Evolutionary conservation across 2,329 filamentous ascomycete genomes (phyloP), one percentile per base, ranked within the genome.

Genomic region (Alternaria consortialis): DNA sequence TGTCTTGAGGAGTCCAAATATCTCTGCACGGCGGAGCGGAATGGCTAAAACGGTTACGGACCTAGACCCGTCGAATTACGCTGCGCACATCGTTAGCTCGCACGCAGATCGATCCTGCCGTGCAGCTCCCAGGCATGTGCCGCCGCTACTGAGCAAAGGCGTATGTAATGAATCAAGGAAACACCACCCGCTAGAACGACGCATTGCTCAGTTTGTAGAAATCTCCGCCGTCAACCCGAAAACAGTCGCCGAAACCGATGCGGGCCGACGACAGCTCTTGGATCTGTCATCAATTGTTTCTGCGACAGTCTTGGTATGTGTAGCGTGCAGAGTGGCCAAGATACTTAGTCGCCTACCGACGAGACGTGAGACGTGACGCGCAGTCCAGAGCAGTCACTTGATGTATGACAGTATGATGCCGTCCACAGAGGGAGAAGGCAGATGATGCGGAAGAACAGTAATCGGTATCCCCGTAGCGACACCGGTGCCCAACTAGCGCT

Each of bases 21-120:
- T 15, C 37, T 36, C 13, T 36, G 7, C 46, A 37, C 20, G 46
- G 20, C 46, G 20, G 31, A 50, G 39, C 46, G 23, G 31, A 37
- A 36, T 15, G 31, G 20, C 46, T 13, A n/a, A 37, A 50, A 37
- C 20, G 8, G 20, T 7, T n/a, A 13, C 20, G 15, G 46, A 37
- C 20, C 46, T 25, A 50, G 46, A 50, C 46, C 46, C 46, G 9
- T 50, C 46, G 13, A 46, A 37, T 50, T 23, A 37, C 32, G 32
- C 23, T 50, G 46, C 27, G 32, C 31, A 50, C 46, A 36, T 25
- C 32, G 2, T 25, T 50, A 50, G 46, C 46, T 37, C n/a, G 46
- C 46, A 25, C 32, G 31, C 20, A 50, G 32, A 50, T 37, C 31
- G 20, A 25, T 36, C 20, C 46, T 25, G 46, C 46, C 46, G 20